Conservation (phyloP, 495 filamentous ascomycete species). For the Hypoxylon rickii region DNA sequence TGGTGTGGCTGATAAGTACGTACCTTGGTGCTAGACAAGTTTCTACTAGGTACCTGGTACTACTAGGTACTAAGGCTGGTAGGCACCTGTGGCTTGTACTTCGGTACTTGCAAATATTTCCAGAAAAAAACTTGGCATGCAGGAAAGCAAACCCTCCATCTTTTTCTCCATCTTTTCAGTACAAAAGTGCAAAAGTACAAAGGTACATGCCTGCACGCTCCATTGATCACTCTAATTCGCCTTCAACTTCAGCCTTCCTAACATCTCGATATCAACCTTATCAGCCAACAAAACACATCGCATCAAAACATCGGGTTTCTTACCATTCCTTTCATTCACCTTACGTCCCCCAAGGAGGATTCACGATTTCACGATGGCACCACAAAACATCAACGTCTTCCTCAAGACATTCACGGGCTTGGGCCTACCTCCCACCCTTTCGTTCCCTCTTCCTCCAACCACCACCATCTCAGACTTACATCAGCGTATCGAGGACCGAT, state of each 20-base stretch:
- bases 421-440: conserved; percentile 75
- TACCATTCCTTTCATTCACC: neutral
- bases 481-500: conserved; percentile 61
- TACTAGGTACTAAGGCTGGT: conserved; percentile 19
- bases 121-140: too few relatives aligned
- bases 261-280: neutral
- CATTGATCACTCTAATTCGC: too few relatives aligned
- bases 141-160: too few relatives aligned
- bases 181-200: too few relatives aligned
- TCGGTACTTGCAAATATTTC: neutral
- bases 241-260: conserved; percentile 1
- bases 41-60: too few relatives aligned
- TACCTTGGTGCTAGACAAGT: too few relatives aligned
- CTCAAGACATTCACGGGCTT: conserved; percentile 83
- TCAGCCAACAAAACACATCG: neutral
- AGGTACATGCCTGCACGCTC: too few relatives aligned
- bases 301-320: neutral
- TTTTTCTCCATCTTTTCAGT: too few relatives aligned
- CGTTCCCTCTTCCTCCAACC: conserved; percentile 67
- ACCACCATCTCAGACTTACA: conserved; percentile 71
- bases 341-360: too few relatives aligned
- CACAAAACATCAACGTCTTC: conserved; percentile 73
- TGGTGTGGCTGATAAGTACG: neutral
- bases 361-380: conserved; percentile 42
- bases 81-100: conserved; percentile 40